Evolutionary conservation across 805 yeast species (phyloP).

Genomic region (Teunomyces pallodes): DNA sequence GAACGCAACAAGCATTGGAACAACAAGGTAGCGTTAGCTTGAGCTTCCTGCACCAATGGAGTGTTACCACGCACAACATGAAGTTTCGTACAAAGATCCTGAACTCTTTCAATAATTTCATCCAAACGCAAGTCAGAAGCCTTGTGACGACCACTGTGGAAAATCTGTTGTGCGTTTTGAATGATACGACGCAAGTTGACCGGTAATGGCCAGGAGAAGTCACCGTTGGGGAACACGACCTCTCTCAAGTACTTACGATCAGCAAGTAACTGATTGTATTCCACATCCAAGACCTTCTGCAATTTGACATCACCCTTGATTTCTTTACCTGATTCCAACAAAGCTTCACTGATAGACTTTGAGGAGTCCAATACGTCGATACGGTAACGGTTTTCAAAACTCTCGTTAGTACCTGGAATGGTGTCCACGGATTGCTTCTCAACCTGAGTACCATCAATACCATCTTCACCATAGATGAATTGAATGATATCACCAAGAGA

Average conservation of each 20-base stretch:
- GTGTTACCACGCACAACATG: conserved; percentile 82
- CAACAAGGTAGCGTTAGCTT: conserved; percentile 82
- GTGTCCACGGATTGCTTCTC: conserved; percentile 96
- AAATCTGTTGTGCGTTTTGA: conserved; percentile 96
- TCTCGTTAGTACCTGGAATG: conserved; percentile 84
- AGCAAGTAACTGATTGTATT: conserved; percentile 68
- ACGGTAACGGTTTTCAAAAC: conserved; percentile 80
- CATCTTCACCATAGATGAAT: conserved; percentile 98
- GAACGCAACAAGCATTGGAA: conserved; percentile 93
- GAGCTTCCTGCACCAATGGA: conserved; percentile 75
- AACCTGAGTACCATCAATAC: conserved; percentile 96
- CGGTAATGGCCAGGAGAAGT: conserved; percentile 95
- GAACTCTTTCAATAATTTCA: conserved; percentile 74
- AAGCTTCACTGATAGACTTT: conserved; percentile 62
- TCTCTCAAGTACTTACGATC: conserved; percentile 82
- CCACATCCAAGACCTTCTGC: conserved; percentile 79
- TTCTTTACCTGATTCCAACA: conserved; percentile 86
- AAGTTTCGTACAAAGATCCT: conserved; percentile 62
- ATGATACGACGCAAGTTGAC: conserved; percentile 94
- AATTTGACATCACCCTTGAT: conserved; percentile 84
- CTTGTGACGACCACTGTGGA: conserved; percentile 86
- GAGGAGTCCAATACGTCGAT: conserved; percentile 76
- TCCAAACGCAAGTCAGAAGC: conserved; percentile 87
- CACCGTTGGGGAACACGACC: conserved; percentile 87
- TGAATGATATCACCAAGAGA: conserved; percentile 96